Conservation (phyloP, 2,329 filamentous ascomycete genomes). For the Fusarium poae region DNA sequence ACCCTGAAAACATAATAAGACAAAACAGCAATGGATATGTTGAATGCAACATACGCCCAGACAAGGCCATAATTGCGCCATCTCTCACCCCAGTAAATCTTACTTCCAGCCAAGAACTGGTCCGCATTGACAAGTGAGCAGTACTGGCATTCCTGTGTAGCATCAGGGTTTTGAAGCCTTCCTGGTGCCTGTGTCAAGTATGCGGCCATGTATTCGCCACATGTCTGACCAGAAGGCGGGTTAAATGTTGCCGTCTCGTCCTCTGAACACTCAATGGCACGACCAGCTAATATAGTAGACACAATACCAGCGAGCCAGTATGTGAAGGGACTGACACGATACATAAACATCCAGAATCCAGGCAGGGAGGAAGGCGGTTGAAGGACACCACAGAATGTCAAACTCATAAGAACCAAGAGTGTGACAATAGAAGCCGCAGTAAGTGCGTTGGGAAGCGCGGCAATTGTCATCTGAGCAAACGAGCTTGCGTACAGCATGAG, state of each 20-base stretch:
- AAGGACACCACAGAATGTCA: constrained; percentile 63
- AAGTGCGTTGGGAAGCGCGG: constrained; percentile 72
- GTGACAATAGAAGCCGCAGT: constrained; percentile 68
- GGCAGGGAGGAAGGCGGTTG: constrained; percentile 67
- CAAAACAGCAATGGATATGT: constrained; percentile 30
- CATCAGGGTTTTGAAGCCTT: constrained; percentile 33
- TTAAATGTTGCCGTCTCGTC: constrained; percentile 73
- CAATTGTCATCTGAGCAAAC: constrained; percentile 80
- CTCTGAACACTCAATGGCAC: constrained; percentile 59
- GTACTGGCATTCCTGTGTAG: constrained; percentile 21
- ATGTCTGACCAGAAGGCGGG: constrained; percentile 63
- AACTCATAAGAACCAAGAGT: constrained; percentile 58
- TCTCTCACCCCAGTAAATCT: constrained; percentile 34
- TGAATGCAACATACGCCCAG: constrained; percentile 37
- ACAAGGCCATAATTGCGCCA: constrained; percentile 40
- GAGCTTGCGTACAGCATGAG: constrained; percentile 79
- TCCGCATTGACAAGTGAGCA: constrained; percentile 29
- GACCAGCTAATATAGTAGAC: constrained; percentile 30
- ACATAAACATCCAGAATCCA: constrained; percentile 80
- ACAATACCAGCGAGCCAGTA: constrained; percentile 73
- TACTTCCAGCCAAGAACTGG: constrained; percentile 34
- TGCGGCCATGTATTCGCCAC: constrained; percentile 65
- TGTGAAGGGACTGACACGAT: constrained; percentile 73
- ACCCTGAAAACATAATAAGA: constrained; percentile 40
- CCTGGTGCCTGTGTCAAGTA: constrained; percentile 58